Evolutionary conservation across 306 rosid genomes (phyloP).

Genomic region (Crotalaria pallida): DNA sequence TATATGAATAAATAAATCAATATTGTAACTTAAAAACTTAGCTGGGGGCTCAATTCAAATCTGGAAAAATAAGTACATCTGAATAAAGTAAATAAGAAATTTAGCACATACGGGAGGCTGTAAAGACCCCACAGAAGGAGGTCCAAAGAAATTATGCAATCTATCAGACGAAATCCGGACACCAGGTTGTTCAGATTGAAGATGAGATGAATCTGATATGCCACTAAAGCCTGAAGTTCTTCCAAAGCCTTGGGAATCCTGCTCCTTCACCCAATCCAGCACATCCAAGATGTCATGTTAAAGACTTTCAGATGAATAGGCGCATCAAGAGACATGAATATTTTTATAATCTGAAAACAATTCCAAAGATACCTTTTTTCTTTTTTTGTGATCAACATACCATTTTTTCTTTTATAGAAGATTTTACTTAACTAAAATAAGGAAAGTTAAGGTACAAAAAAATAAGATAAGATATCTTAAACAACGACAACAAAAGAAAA

Average conservation of each 20-base stretch:
- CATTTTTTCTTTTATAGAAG: too few species aligned
- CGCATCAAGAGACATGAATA: conserved; percentile 4
- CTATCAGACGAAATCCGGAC: conserved; percentile 46
- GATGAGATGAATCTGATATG: conserved; percentile 39
- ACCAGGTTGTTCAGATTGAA: conserved; percentile 60
- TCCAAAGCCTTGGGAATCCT: conserved; percentile 57
- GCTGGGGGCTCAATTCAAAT: conserved; percentile 2
- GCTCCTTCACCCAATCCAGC: conserved; percentile 56
- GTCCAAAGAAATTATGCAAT: conserved; percentile 46
- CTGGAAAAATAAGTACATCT: background rate
- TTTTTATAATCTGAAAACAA: background rate
- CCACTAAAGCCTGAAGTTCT: conserved; percentile 54
- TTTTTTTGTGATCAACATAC: too few species aligned
- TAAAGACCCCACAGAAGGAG: conserved; percentile 62
- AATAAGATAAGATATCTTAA: background rate
- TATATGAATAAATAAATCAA: conserved; percentile 18
- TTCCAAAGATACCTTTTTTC: background rate
- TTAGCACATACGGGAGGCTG: conserved; percentile 69
- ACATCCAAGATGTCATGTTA: conserved; percentile 18
- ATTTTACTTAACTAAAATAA: background rate
- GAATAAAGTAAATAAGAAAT: conserved; percentile 27
- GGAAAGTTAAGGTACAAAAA: background rate
- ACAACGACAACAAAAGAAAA: background rate
- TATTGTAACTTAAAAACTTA: background rate
- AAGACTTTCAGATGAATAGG: conserved; percentile 3